Evolutionary conservation across 2,329 filamentous ascomycete species (phyloP), one percentile per base, ranked within the genome.

Genomic region (Grosmannia penicillata): DNA sequence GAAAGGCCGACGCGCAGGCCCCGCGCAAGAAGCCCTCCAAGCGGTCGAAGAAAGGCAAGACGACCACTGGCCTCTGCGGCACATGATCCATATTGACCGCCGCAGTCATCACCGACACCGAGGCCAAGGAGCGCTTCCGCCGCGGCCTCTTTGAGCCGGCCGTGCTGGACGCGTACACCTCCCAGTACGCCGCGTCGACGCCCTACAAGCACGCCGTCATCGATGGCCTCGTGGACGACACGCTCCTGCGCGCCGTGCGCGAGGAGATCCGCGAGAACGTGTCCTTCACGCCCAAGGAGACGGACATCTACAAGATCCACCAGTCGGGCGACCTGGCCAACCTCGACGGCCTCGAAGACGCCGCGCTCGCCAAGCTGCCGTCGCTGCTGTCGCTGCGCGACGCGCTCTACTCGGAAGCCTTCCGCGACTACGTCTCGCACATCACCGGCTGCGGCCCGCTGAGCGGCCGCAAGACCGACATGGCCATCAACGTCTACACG

Each of bases 251-350:
- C 52, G 69, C 74, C 39, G 91, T 98, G 43, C 86, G 91, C 54
- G 63, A 72, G 52, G 91, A 98, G 63, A 89, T 96, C 58, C 79
- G 80, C 58, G 70, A 81, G 49, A 87, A 94, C 54, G 82, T 98
- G 48, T 78, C 83, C 48, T 98, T 98, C 63, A 95, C 91, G 11
- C 87, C 87, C 50, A 98, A 98, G 60, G 91, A 98, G 61, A 98
- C 91, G 34, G 91, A 98, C 58, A 98, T 98, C 51, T 98, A 98
- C 72, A 94, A 93, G 62, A 96, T 98, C 54, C 87, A 95, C 69
- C 91, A 98, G 65, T 96, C 89, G 5, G 91, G 91, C 47, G 91
- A 98, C 57, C 72, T 98, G 25, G 91, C 91, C 33, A 98, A 98
- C 60, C 75, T 98, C 42, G 89, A 95, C 59, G 91, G 91, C 19